Base-by-base conservation (phyloP, 2,329 filamentous ascomycete species). In the Aspergillus oerlinghausenensis region DNA sequence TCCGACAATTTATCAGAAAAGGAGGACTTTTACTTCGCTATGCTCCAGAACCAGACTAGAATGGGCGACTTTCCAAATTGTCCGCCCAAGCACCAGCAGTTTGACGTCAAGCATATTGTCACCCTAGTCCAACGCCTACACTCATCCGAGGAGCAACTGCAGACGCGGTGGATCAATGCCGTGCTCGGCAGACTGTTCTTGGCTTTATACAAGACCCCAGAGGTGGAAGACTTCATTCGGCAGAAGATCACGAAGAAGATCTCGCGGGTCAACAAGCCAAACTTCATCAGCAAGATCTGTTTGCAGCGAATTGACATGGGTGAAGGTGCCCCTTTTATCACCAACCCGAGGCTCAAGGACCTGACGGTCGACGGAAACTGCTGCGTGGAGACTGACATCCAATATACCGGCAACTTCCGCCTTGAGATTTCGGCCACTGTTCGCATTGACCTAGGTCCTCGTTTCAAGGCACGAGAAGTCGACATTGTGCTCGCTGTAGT, bases 201-300 rank as follows among this genome's bases (percentile, higher is more conserved):
- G 11, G 90, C 88, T 14, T 69, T 97, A 26, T 93, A 97, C 76
- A 89, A 88, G 68, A 97, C 93, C 0, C 80, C 85, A 8, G 87
- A 95, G 58, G 75, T 97, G 17, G 89, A 96, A 69, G 83, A 87
- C 48, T 84, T 90, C 55, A 85, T 99, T 52, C 84, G 88, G 58
- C 84, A 85, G 57, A 97, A 96, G 75, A 88, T 99, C 60, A 92
- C 90, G 23, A 97, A 96, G 76, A 99, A 99, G 78, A 96, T 99
- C 55, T 87, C 92, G 1, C 85, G 94, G 35, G 93, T 96, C 26
- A 94, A 95, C 66, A 92, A 92, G 64, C 94, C 94, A 0, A 87
- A 88, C 1, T 96, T 97, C 67, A 86, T 99, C 56, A 92, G 90
- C 19, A 88, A 88, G 63, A 88, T 99, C 56, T 82, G 83, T n/a